phyloP scores from a whole-genome alignment of 768 basidiomycete species.

The Boletus vinaceobasis region DNA sequence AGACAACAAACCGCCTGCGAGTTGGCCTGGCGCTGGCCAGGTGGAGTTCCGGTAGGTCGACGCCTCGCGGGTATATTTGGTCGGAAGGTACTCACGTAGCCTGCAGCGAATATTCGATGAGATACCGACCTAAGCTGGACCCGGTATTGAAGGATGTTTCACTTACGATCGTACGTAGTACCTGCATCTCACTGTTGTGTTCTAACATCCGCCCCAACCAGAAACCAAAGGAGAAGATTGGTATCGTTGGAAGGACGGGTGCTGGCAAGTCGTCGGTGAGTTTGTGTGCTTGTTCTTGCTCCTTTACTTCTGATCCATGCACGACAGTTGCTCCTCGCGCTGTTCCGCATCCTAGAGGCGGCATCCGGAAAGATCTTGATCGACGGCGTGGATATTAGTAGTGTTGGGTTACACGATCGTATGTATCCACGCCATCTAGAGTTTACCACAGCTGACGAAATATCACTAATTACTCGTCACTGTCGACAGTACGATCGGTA shows the following conservation, averaged over 20 bases:
- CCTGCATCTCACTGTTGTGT: neutral
- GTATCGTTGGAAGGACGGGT: slow-evolving; percentile 87
- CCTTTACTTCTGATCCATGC: neutral
- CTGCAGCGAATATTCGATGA: slow-evolving; percentile 62
- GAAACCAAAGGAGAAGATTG: slow-evolving; percentile 81
- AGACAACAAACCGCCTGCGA: slow-evolving; percentile 46
- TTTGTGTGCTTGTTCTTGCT: neutral
- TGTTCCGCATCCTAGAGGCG: slow-evolving; percentile 79
- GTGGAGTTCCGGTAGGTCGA: slow-evolving; percentile 68
- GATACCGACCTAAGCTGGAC: slow-evolving; percentile 79
- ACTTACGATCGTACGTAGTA: slow-evolving; percentile 57
- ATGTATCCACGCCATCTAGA: slow-evolving; percentile 3
- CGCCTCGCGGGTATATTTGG: neutral
- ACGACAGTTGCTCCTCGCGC: slow-evolving; percentile 55
- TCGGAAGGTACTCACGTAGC: neutral
- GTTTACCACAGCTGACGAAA: neutral
- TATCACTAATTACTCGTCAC: neutral
- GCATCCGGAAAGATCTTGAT: slow-evolving; percentile 62
- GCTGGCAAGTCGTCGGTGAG: slow-evolving; percentile 73
- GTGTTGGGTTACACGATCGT: slow-evolving; percentile 66
- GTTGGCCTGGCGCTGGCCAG: slow-evolving; percentile 73
- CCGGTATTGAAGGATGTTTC: slow-evolving; percentile 74
- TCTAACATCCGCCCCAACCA: slow-evolving; percentile 25
- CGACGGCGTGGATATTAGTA: slow-evolving; percentile 74
- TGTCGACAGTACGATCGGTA: slow-evolving; percentile 55